Evolutionary conservation across 441 rosid genomes (phyloP).

Genomic region (Manihot esculenta): DNA sequence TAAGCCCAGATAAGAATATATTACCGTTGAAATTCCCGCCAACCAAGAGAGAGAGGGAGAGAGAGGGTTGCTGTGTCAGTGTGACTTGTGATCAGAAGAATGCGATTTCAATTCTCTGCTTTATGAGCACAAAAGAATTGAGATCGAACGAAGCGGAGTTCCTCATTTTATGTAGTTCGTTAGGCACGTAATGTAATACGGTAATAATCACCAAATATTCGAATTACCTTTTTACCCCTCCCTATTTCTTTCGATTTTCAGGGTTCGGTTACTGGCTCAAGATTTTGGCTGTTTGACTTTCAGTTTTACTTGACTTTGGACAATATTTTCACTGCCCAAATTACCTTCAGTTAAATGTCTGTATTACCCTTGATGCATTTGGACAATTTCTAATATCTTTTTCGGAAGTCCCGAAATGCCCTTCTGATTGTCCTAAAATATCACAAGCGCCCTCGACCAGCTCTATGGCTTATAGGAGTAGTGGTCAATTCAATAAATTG

Average conservation of each 20-base stretch:
- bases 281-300: too few relatives aligned
- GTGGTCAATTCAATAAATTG: too few relatives aligned
- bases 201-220: too few relatives aligned
- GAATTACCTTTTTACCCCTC: neutral
- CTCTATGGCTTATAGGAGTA: too few relatives aligned
- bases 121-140: too few relatives aligned
- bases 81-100: neutral
- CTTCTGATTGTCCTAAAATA: neutral
- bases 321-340: neutral
- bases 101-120: neutral
- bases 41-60: neutral
- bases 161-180: neutral
- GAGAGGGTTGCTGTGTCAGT: neutral
- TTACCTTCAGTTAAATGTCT: neutral
- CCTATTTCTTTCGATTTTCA: neutral
- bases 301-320: neutral
- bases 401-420: neutral
- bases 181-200: neutral
- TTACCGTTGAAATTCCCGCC: conserved; percentile 24
- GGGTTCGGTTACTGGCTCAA: too few relatives aligned
- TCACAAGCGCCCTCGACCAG: neutral
- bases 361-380: neutral
- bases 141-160: neutral
- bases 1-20: neutral
- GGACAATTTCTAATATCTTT: neutral